Base-by-base conservation (phyloP, 148 eudicot species). In the Fagopyrum tataricum region DNA sequence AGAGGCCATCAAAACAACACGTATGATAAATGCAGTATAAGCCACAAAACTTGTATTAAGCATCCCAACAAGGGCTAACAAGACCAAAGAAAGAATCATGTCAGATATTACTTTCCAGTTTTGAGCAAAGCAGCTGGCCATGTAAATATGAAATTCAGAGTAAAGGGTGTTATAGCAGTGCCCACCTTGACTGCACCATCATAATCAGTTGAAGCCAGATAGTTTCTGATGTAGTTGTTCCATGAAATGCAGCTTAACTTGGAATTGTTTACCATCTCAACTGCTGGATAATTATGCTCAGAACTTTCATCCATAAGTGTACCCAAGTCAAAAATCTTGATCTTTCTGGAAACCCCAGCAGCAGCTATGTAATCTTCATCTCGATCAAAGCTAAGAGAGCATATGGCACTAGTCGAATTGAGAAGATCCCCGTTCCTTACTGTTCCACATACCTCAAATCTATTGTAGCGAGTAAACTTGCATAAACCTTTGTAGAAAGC, bases 101-200 rank as follows among this genome's bases (percentile, higher is more conserved):
- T 58, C 64, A 58, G 18, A 58, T 18, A 58, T 58, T 17, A 18
- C 64, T 13, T 58, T 59, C 4, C 18, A 64, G 68, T 13, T 67
- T 18, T 18, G 26, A 59, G 47, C 21, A 37, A 62, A 7, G 40
- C n/a, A n/a, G 21, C 55, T 39, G 73, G 23, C 20, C 73, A 71
- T 44, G 51, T 46, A 12, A 12, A 44, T 46, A 42, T 5, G 26
- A 61, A 42, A 51, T 31, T 4, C 17, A 53, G 40, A 4, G 6
- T 70, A 7, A 70, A 70, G 52, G 37, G 37, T 70, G 3, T 20
- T 37, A 67, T 20, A 49, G 43, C 0, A 18, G 9, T 26, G 73
- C 83, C 69, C 49, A 95, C 99, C 99, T 95, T 81, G 74, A 95
- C 97, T 4, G 78, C 69, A 26, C 99, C 99, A 68, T 95, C 99